A percentile compares a stretch with the other conserved stretches of the same genome.
Conservation (phyloP, 2,329 filamentous ascomycete genomes). For the Acarospora socialis region DNA sequence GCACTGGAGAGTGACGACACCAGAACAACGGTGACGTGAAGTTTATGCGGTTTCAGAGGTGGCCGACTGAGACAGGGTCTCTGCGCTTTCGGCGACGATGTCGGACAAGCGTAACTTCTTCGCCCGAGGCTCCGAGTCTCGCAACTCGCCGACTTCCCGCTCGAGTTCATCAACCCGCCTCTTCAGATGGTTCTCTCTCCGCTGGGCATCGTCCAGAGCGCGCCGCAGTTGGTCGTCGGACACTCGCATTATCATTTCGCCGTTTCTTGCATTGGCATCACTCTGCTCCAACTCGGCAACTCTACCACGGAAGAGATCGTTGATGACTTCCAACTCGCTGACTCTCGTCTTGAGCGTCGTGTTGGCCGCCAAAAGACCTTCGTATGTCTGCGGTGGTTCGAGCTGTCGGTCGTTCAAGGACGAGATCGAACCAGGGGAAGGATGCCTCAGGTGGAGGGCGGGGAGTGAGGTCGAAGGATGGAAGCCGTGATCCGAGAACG, state of each 20-base stretch:
- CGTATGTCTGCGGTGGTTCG: constrained; percentile 62
- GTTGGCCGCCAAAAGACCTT: constrained; percentile 66
- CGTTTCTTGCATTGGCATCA: constrained; percentile 35
- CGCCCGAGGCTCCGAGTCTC: constrained; percentile 8
- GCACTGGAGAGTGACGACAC: too few species aligned
- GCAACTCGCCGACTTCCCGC: constrained; percentile 10
- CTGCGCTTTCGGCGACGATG: too few species aligned
- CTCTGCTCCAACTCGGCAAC: constrained; percentile 64
- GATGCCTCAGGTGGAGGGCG: constrained; percentile 38
- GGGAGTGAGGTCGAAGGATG: constrained; percentile 40
- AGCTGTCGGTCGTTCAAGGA: constrained; percentile 47
- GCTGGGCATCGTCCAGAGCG: constrained; percentile 9
- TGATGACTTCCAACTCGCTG: constrained; percentile 90
- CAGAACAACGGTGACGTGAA: too few species aligned
- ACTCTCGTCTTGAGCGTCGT: constrained; percentile 87
- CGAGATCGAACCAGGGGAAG: constrained; percentile 45
- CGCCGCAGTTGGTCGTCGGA: constrained; percentile 8
- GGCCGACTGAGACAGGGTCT: too few species aligned
- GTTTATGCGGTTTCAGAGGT: too few species aligned
- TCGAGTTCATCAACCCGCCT: constrained; percentile 12
- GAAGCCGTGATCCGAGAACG: constrained; percentile 54
- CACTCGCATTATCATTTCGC: not conserved
- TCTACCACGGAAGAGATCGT: constrained; percentile 61
- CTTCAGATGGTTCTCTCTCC: constrained; percentile 10
- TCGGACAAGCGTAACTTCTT: constrained; percentile 7